Base-by-base conservation (phyloP, 1,284 basidiomycete species). In the Phylloporus sp. region DNA sequence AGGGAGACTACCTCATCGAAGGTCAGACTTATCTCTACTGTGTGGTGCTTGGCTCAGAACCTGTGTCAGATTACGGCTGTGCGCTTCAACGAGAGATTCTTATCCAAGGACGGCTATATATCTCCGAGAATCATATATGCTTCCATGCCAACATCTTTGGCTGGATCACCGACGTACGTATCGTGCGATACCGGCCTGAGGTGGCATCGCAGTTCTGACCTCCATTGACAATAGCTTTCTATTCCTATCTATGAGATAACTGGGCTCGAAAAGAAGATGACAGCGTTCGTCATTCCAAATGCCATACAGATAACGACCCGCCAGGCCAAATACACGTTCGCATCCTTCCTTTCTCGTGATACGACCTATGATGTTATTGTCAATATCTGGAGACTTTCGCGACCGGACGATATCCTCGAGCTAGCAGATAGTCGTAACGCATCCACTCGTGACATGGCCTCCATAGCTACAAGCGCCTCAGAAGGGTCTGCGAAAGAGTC, bases 111-210 rank as follows among this genome's bases (percentile, higher is more conserved):
- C 86, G 97, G 6, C 77, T 99, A 58, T 99, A 99, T 78, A 94
- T 99, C 29, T 98, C 96, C 2, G 98, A 99, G 79, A 97, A 98
- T 77, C 96, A 98, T 75, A 86, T 98, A 22, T 98, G 95, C 80
- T 99, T 99, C 82, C 94, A 99, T 73, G 96, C 98, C 28, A 99
- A 98, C 76, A 98, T 99, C 60, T 98, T 99, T 78, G 97, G 97
- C 52, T 99, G 97, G 97, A 92, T 98, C 62, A 98, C 96, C 24
- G 92, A 98, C 74, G 94, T 96, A 74, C 77, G 93, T 82, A 7
- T 28, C 32, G 17, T 5, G 28, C 39, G 34, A 17, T 8, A n/a
- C 34, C 50, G 22, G 22, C 34, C 60, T 32, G 22, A 32, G 37
- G 37, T 47, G 56, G 49, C 60, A 29, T 56, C 40, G 12, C 40